Percentiles rank a stretch among this genome's conserved stretches.
phyloP scores from a whole-genome alignment of 768 basidiomycete genomes.

The Hemileccinum rubropunctum region DNA sequence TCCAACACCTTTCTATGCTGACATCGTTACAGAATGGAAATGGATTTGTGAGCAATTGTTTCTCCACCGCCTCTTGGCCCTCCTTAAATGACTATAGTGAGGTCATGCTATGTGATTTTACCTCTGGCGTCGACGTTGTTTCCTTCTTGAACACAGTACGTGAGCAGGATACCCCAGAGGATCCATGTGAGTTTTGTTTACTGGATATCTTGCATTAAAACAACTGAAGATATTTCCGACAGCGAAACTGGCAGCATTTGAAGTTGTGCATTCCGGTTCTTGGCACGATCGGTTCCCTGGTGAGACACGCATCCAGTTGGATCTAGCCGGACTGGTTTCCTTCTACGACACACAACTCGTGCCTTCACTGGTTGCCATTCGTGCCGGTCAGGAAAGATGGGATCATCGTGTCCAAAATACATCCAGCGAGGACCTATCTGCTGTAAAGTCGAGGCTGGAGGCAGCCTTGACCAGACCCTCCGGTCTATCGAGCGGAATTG shows the following conservation, averaged over 20 bases:
- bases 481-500: not conserved
- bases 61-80: too few species aligned
- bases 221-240: not conserved
- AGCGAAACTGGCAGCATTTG: not conserved
- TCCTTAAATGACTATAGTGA: not conserved
- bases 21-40: not conserved
- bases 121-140: not conserved
- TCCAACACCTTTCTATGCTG: not conserved
- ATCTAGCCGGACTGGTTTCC: not conserved
- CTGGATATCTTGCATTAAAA: not conserved
- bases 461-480: not conserved
- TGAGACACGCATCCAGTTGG: not conserved
- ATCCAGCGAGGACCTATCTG: not conserved
- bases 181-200: not conserved
- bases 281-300: not conserved
- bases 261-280: not conserved
- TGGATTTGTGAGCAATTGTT: not conserved
- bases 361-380: not conserved
- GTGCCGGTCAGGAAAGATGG: not conserved
- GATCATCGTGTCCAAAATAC: not conserved
- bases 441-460: not conserved
- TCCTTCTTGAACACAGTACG: not conserved
- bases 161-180: too few species aligned
- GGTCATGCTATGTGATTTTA: not conserved
- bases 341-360: not conserved